A percentile compares a stretch with the other conserved stretches of the same genome.
phyloP scores from a whole-genome alignment of 1,139 yeast species.

The Debaryomyces sp. region DNA sequence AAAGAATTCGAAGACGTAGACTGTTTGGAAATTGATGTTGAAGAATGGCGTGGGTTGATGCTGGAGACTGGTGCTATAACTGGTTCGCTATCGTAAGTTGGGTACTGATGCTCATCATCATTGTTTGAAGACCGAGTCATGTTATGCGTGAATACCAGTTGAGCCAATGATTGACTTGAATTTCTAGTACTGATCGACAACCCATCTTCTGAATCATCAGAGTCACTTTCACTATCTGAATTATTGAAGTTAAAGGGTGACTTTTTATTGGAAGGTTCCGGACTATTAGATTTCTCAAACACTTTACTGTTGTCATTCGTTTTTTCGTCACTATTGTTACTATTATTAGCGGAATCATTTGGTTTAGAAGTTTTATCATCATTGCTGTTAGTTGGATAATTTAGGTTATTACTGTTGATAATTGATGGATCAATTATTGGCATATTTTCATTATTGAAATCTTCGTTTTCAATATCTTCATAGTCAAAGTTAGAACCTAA shows the following conservation, averaged over 20 bases:
- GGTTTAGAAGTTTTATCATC: not conserved
- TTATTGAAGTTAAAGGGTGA: slow-evolving; percentile 22
- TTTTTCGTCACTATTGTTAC: not conserved
- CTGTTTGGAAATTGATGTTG: slow-evolving; percentile 42
- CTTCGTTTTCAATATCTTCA: slow-evolving; percentile 33
- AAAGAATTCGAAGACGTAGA: slow-evolving; percentile 45
- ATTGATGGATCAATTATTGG: slow-evolving; percentile 28
- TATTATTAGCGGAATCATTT: not conserved
- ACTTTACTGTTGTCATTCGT: not conserved
- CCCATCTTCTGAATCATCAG: slow-evolving; percentile 33
- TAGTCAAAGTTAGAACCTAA: slow-evolving; percentile 46
- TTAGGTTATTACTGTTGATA: slow-evolving; percentile 18
- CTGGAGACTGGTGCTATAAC: slow-evolving; percentile 27
- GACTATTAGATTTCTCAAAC: not conserved
- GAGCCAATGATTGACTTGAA: slow-evolving; percentile 50
- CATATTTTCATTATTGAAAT: slow-evolving; percentile 16
- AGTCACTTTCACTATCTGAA: slow-evolving; percentile 18
- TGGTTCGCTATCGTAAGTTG: slow-evolving; percentile 27
- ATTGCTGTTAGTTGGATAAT: slow-evolving; percentile 1
- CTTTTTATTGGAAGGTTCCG: not conserved
- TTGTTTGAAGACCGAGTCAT: slow-evolving; percentile 22
- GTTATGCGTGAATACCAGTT: slow-evolving; percentile 39
- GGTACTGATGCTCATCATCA: slow-evolving; percentile 21
- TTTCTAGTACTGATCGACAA: slow-evolving; percentile 43
- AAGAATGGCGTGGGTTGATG: slow-evolving; percentile 40